Conservation (phyloP, 1,284 basidiomycete genomes). For the Papiliotrema laurentii region DNA sequence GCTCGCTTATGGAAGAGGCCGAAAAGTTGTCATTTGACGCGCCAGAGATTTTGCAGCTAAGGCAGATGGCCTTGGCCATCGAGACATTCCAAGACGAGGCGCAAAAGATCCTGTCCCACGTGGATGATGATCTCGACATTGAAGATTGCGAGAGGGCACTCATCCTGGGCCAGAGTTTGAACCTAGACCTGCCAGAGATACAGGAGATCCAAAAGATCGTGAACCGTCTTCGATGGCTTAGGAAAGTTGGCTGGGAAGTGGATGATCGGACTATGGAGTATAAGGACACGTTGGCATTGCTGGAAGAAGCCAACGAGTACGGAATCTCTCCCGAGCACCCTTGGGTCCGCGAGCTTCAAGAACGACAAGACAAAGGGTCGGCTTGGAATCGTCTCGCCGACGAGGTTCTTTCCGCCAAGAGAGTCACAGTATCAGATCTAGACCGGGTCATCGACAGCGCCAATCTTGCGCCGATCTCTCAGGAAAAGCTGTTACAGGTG, state of each 20-base stretch:
- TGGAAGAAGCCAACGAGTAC: constrained; percentile 32
- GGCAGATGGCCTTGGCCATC: constrained; percentile 31
- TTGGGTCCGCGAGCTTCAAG: constrained; percentile 27
- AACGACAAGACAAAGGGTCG: constrained; percentile 19
- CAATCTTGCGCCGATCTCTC: constrained; percentile 25
- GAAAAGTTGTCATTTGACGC: constrained; percentile 44
- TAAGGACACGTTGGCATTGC: constrained; percentile 30
- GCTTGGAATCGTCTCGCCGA: constrained; percentile 26
- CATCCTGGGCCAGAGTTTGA: constrained; percentile 40
- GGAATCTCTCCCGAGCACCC: constrained; percentile 30
- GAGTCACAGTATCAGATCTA: constrained; percentile 26
- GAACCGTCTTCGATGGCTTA: constrained; percentile 41
- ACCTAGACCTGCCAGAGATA: constrained; percentile 42
- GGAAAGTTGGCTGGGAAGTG: constrained; percentile 38
- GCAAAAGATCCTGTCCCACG: constrained; percentile 20
- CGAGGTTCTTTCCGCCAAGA: constrained; percentile 14
- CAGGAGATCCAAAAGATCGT: constrained; percentile 28
- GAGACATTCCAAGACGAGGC: constrained; percentile 37
- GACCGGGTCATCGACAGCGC: constrained; percentile 22
- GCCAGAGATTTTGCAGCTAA: constrained; percentile 40
- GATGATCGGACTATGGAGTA: constrained; percentile 41
- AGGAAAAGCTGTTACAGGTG: constrained; percentile 31
- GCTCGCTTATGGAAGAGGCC: constrained; percentile 30
- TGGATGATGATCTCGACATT: constrained; percentile 32
- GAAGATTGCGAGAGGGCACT: constrained; percentile 31